Evolutionary conservation across 2,329 filamentous ascomycete genomes (phyloP), one percentile per base, ranked within the genome.

Genomic region (Daldinia eschscholtzii): DNA sequence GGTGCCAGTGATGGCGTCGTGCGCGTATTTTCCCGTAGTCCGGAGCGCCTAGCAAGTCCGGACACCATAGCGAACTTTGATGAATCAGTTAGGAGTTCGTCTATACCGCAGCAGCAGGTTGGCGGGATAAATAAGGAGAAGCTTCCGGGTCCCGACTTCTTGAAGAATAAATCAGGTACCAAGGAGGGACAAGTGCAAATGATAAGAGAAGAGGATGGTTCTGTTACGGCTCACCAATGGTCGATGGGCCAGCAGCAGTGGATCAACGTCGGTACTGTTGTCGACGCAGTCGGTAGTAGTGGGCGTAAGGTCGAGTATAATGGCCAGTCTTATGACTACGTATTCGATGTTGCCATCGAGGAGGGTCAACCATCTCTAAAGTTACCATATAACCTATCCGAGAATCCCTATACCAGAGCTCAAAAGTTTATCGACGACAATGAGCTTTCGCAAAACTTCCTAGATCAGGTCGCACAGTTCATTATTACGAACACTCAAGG

Each of bases 141-240:
- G 76, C 85, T 98, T 0, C 94, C 95, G 0, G 93, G 94, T 0
- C 93, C 93, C 13, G 93, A 97, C 18, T 98, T 97, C 74, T 83
- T 99, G 7, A 88, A 89, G 61, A 88, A 88, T 62, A 94, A 94
- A 73, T 89, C 90, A 0, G 96, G 96, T 3, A 96, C 93, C n/a
- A 97, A 97, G 80, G 96, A 99, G 72, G 96, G 96, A 0, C 95
- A 99, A 77, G 92, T 97, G 4, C 91, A 97, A 75, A 97, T 97
- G 89, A 95, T 98, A 75, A 89, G 88, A 66, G 92, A 97, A 78
- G 83, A 87, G 6, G 91, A 97, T 76, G 93, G 93, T 52, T 93
- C 89, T 58, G 86, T 98, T 33, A 93, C 92, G 4, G 94, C 94
- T 7, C 93, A 98, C 77, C 90, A 93, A 68, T 98, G 95, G 95